phyloP scores from a whole-genome alignment of 1,284 basidiomycete genomes.

The Marasmius sp. region DNA sequence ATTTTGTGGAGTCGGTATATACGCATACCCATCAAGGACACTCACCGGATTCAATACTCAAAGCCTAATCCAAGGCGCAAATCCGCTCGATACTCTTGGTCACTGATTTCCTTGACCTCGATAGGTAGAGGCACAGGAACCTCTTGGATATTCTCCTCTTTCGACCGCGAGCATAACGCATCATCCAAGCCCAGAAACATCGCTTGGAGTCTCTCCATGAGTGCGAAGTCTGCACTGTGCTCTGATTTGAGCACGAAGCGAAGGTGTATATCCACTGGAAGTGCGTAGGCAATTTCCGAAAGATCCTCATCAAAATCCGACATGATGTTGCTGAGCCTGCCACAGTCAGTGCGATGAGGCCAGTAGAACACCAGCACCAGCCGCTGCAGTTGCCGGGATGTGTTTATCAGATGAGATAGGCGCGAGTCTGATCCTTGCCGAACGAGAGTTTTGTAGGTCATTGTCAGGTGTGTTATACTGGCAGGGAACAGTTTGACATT shows the following conservation, averaged over 20 bases:
- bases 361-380: slow-evolving; percentile 1
- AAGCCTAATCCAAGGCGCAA: neutral
- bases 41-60: neutral
- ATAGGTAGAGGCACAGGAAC: neutral
- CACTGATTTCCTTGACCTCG: neutral
- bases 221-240: neutral
- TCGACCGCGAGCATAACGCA: neutral
- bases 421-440: neutral
- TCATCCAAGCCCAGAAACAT: slow-evolving; percentile 1
- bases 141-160: neutral
- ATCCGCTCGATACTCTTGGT: neutral
- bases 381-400: neutral
- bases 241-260: slow-evolving; percentile 2
- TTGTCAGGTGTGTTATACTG: neutral
- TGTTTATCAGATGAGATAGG: neutral
- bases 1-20: too few species aligned
- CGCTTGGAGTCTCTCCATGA: neutral
- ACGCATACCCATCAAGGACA: neutral
- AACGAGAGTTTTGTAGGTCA: slow-evolving; percentile 1
- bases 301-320: slow-evolving; percentile 1
- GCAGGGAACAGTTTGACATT: neutral
- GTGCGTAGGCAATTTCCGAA: neutral
- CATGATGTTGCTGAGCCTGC: neutral
- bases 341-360: slow-evolving; percentile 1
- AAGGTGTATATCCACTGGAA: neutral